Conservation (phyloP, 345 rosid genomes). For the Schrenkiella parvula region DNA sequence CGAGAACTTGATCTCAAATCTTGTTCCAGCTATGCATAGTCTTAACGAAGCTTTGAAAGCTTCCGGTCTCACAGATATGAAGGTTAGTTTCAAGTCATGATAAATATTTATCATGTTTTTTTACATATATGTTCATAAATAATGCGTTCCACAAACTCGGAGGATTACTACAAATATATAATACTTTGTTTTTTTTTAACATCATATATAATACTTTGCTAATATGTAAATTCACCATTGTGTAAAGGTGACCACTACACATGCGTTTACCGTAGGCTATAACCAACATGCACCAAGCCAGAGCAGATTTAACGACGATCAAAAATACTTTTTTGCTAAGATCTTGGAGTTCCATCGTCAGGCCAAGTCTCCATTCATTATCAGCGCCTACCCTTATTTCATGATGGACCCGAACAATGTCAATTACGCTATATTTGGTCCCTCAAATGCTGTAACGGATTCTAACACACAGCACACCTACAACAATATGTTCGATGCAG, state of each 20-base stretch:
- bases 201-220: background rate
- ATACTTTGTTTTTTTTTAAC: no score
- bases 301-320: background rate
- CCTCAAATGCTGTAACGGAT: background rate
- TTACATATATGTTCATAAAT: no score
- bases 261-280: background rate
- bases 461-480: background rate
- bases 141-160: no score
- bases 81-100: slow-evolving; percentile 37
- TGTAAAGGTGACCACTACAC: slow-evolving; percentile 23
- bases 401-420: background rate
- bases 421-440: slow-evolving; percentile 12
- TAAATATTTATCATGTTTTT: background rate
- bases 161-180: no score
- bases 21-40: slow-evolving; percentile 57
- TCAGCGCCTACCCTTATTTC: slow-evolving; percentile 16
- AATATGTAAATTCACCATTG: background rate
- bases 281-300: slow-evolving; percentile 14
- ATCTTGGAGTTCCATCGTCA: slow-evolving; percentile 13
- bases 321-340: slow-evolving; percentile 1
- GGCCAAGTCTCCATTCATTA: slow-evolving; percentile 13
- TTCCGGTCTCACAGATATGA: slow-evolving; percentile 41
- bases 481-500: slow-evolving; percentile 15
- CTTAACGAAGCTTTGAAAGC: slow-evolving; percentile 42
- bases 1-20: slow-evolving; percentile 37